Evolutionary conservation across 768 basidiomycete species (phyloP).

Genomic region (Lentinula detonsa): DNA sequence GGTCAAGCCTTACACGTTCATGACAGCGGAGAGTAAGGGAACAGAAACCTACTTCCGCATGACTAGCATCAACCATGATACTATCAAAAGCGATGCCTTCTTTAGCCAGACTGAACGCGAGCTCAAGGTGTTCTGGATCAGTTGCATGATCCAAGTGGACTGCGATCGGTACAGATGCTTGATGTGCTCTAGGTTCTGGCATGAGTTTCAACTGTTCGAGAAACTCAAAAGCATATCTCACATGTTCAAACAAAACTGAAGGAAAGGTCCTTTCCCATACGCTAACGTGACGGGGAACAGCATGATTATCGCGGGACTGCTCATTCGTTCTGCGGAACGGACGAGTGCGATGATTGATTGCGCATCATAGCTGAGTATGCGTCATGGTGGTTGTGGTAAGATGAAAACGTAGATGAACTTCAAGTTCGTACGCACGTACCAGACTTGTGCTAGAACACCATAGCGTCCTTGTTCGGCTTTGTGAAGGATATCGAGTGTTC

Average conservation of each 20-base stretch:
- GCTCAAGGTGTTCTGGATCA: slow-evolving; percentile 38
- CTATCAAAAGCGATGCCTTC: slow-evolving; percentile 41
- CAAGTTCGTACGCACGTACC: slow-evolving; percentile 18
- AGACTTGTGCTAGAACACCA: slow-evolving; percentile 37
- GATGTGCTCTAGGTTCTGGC: slow-evolving; percentile 26
- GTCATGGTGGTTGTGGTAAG: not conserved
- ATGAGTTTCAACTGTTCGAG: not conserved
- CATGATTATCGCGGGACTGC: slow-evolving; percentile 39
- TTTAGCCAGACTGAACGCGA: slow-evolving; percentile 37
- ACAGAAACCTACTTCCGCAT: slow-evolving; percentile 29
- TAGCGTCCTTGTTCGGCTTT: slow-evolving; percentile 36
- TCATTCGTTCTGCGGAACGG: slow-evolving; percentile 39
- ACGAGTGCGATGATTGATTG: slow-evolving; percentile 39
- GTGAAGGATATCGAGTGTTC: slow-evolving; percentile 32
- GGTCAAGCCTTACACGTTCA: too few relatives aligned
- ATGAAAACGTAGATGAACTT: not conserved
- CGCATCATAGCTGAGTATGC: slow-evolving; percentile 32
- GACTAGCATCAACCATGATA: slow-evolving; percentile 46
- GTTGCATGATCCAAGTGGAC: slow-evolving; percentile 46
- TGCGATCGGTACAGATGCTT: slow-evolving; percentile 41
- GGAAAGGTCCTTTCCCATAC: slow-evolving; percentile 39
- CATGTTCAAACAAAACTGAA: slow-evolving; percentile 38
- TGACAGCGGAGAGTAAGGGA: not conserved
- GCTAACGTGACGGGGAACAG: slow-evolving; percentile 40
- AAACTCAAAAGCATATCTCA: slow-evolving; percentile 11